A percentile compares a stretch with the other conserved stretches of the same genome.
Conservation (phyloP, 148 eudicot genomes). For the Amaranthus hypochondriacus region DNA sequence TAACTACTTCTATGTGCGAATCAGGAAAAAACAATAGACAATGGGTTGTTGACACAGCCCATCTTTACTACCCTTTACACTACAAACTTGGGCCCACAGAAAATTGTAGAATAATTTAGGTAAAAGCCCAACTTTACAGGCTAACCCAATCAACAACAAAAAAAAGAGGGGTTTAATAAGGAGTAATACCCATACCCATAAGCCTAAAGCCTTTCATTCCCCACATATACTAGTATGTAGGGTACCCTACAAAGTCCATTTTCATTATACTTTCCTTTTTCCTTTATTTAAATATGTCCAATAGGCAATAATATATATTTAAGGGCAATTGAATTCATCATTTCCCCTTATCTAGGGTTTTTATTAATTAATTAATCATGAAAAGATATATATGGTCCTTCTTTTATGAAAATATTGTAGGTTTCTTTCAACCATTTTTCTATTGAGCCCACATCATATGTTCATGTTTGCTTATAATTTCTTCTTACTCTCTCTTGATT, state of each 20-base stretch:
- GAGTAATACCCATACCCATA: not conserved
- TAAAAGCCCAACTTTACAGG: slow-evolving; percentile 20
- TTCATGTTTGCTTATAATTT: slow-evolving; percentile 7
- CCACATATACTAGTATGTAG: not conserved
- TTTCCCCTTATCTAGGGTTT: slow-evolving; percentile 18
- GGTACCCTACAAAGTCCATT: not conserved
- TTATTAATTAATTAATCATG: slow-evolving; percentile 2
- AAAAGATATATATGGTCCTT: slow-evolving; percentile 23
- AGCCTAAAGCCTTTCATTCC: not conserved
- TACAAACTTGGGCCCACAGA: slow-evolving; percentile 30
- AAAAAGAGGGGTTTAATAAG: not conserved
- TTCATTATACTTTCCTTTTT: not conserved
- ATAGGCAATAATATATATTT: not conserved
- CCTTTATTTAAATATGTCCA: not conserved
- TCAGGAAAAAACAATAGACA: slow-evolving; percentile 24
- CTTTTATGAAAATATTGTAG: slow-evolving; percentile 9
- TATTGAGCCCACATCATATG: slow-evolving; percentile 22
- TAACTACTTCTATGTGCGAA: slow-evolving; percentile 13
- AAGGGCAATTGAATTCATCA: slow-evolving; percentile 24
- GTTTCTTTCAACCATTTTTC: not conserved
- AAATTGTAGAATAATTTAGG: not conserved
- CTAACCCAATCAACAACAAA: slow-evolving; percentile 20
- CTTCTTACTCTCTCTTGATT: not conserved
- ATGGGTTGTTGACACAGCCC: slow-evolving; percentile 44
- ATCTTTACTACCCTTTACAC: slow-evolving; percentile 30